Conservation (phyloP, 2,329 filamentous ascomycete species). For the Didymella arachidicola region DNA sequence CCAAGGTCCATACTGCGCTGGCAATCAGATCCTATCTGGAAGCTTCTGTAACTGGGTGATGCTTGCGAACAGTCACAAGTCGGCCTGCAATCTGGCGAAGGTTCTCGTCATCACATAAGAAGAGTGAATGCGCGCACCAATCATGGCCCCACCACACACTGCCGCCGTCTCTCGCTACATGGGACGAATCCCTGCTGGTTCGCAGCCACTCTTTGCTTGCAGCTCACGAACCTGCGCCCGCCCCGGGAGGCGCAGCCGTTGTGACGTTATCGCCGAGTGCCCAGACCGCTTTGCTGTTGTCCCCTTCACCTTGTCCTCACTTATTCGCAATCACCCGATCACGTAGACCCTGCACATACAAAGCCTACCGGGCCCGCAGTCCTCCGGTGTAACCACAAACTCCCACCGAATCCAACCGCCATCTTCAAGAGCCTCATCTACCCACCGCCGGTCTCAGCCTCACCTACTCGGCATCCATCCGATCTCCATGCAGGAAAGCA, state of each 20-base stretch:
- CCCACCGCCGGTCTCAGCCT: slow-evolving; percentile 39
- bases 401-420: slow-evolving; percentile 11
- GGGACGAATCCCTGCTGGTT: slow-evolving; percentile 1
- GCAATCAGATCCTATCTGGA: slow-evolving; percentile 1
- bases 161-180: slow-evolving; percentile 3
- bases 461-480: slow-evolving; percentile 26
- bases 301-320: slow-evolving; percentile 20
- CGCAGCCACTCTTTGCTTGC: slow-evolving; percentile 7
- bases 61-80: slow-evolving; percentile 1
- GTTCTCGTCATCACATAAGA: slow-evolving; percentile 12
- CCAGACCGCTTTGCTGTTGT: slow-evolving; percentile 37
- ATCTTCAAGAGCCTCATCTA: slow-evolving; percentile 27
- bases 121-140: slow-evolving; percentile 9
- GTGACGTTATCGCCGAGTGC: slow-evolving; percentile 29
- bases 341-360: slow-evolving; percentile 40
- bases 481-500: slow-evolving; percentile 33
- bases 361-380: slow-evolving; percentile 32
- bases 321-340: slow-evolving; percentile 39
- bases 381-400: slow-evolving; percentile 34
- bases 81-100: neutral
- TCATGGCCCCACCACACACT: slow-evolving; percentile 11
- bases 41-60: slow-evolving; percentile 7
- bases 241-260: slow-evolving; percentile 30
- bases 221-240: slow-evolving; percentile 6
- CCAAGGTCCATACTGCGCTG: slow-evolving; percentile 3